Base-by-base conservation (phyloP, 208 protist genomes). In the Leishmania aethiopica region DNA sequence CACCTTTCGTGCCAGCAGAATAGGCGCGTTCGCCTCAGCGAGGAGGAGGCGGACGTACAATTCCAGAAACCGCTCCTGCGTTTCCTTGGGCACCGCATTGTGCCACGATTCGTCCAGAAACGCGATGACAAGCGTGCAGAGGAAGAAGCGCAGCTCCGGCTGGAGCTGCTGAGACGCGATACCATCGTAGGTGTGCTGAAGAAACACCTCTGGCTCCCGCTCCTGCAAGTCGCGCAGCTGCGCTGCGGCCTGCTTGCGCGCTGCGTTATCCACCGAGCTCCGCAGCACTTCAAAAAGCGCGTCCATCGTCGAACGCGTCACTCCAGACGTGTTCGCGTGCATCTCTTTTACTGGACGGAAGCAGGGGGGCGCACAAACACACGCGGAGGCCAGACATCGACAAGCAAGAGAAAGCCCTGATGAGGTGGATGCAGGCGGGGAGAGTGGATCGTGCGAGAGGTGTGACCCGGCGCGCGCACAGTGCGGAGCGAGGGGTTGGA, bases 51-150 rank as follows among this genome's bases (percentile, higher is more conserved):
- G 71, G 6, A 86, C 57, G 83, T 96, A 96, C 42, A 76, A 79
- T n/a, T 79, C 70, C 37, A 94, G 47, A 67, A 85, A 83, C 2
- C 55, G 40, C 42, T 83, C 66, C 83, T 96, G 91, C 19, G 81
- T 6, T 11, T 83, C 83, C 13, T 80, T 84, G 0, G 84, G 40
- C 19, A 94, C 89, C 17, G 47, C 75, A 37, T 76, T 86, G 66
- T 86, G 89, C 94, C 94, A 97, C 17, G 89, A 89, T 32, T 94
- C 87, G 25, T 91, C 84, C 22, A 96, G 77, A 87, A 97, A 97
- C 13, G 87, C 60, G 15, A 92, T 47, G 1, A 96, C 86, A 1
- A 86, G 64, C 4, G 91, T 89, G 82, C 84, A 91, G 3, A 90
- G 57, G 78, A 96, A 97, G 79, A 97, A 97, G 13, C 94, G 92